A percentile compares a stretch with the other conserved stretches of the same genome.
Evolutionary conservation across 176 grass and related monocot genomes (phyloP).

Genomic region (Carex littledalei): DNA sequence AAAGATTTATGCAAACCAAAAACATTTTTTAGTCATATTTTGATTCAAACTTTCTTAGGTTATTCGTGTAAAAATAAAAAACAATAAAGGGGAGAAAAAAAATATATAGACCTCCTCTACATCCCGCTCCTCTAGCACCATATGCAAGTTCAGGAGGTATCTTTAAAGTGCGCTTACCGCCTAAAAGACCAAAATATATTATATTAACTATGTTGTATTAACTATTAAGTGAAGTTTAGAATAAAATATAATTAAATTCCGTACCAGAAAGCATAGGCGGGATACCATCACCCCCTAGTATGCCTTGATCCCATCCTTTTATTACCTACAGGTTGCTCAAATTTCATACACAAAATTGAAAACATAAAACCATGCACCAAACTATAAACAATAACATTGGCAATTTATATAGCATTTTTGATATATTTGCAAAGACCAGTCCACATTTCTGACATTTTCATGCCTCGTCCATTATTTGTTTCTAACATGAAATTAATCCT

Average conservation of each 20-base stretch:
- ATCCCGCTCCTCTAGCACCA: conserved; percentile 71
- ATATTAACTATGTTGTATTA: not conserved
- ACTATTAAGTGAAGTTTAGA: not conserved
- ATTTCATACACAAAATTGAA: not conserved
- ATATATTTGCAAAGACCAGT: not conserved
- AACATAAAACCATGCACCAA: not conserved
- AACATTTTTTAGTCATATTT: not conserved
- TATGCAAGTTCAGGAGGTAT: conserved; percentile 77
- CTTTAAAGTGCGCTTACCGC: conserved; percentile 74
- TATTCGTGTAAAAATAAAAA: not conserved
- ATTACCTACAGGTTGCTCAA: conserved; percentile 44
- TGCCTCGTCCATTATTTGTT: not conserved
- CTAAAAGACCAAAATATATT: conserved; percentile 26
- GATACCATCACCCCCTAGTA: conserved; percentile 71
- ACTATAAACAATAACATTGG: not conserved
- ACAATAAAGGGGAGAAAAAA: not conserved
- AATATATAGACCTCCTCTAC: conserved; percentile 40
- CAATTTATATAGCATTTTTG: not conserved
- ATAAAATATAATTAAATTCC: not conserved
- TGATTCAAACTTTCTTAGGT: not conserved
- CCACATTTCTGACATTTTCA: not conserved
- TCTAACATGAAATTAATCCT: not conserved
- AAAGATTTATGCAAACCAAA: not conserved
- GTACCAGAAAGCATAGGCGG: conserved; percentile 80
- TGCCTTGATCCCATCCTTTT: conserved; percentile 95